Evolutionary conservation across 352 stramenopile genomes (phyloP).

Genomic region (Phytophthora pinifolia): DNA sequence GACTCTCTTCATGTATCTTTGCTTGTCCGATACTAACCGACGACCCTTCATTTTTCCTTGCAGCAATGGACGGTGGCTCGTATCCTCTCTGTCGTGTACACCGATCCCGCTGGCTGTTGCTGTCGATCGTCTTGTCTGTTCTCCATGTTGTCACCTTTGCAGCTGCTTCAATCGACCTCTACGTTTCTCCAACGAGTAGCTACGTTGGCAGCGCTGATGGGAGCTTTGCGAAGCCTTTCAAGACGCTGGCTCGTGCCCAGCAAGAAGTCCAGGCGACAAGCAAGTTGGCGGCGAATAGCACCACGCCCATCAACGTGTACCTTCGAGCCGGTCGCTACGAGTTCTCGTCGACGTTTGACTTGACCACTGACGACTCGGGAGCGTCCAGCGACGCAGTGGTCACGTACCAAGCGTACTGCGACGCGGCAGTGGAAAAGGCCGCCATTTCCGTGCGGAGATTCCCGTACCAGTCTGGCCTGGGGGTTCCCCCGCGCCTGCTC

Average conservation of each 20-base stretch:
- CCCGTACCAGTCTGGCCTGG: slow-evolving; percentile 43
- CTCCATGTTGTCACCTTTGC: background rate
- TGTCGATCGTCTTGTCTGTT: slow-evolving; percentile 6
- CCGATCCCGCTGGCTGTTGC: background rate
- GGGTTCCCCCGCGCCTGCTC: slow-evolving; percentile 40
- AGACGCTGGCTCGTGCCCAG: slow-evolving; percentile 49
- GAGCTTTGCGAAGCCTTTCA: slow-evolving; percentile 50
- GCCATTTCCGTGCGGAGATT: slow-evolving; percentile 42
- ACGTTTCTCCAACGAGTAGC: slow-evolving; percentile 47
- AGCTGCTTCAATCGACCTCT: slow-evolving; percentile 41
- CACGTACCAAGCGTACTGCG: slow-evolving; percentile 75
- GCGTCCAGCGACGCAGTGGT: slow-evolving; percentile 28
- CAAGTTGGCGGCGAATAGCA: slow-evolving; percentile 20
- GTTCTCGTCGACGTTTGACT: slow-evolving; percentile 54
- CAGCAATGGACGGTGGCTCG: background rate
- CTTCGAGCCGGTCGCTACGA: slow-evolving; percentile 59
- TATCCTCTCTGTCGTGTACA: background rate
- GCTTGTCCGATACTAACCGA: background rate
- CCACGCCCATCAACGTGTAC: slow-evolving; percentile 54
- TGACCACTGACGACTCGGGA: slow-evolving; percentile 46
- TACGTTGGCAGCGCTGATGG: slow-evolving; percentile 46
- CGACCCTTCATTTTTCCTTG: background rate
- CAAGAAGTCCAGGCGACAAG: slow-evolving; percentile 35
- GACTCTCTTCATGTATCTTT: slow-evolving; percentile 10
- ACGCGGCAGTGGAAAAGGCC: slow-evolving; percentile 33